Evolutionary conservation across 1,139 yeast species (phyloP).

Genomic region (Geotrichum europaeum): DNA sequence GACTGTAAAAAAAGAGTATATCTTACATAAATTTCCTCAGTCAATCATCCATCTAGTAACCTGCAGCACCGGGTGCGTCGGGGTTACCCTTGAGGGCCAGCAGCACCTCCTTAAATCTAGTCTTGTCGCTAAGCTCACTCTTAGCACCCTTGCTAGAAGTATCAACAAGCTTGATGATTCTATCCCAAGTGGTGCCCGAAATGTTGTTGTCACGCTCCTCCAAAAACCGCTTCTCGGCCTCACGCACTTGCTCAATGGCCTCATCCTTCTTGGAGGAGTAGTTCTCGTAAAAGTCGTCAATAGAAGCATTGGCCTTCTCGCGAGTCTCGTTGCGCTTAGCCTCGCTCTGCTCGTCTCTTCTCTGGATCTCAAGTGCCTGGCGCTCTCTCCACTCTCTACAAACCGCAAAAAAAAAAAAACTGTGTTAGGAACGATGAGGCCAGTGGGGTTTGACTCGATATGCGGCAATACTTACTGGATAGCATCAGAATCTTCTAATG

Average conservation of each 20-base stretch:
- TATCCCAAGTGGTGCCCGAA: constrained; percentile 77
- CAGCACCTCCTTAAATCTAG: constrained; percentile 63
- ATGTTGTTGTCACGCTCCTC: constrained; percentile 75
- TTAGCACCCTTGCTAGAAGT: constrained; percentile 38
- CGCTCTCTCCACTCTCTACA: constrained; percentile 72
- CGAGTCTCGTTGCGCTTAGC: constrained; percentile 64
- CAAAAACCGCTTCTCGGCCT: constrained; percentile 61
- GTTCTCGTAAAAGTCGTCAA: constrained; percentile 91
- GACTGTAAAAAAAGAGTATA: neutral
- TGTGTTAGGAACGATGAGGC: neutral
- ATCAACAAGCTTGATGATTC: constrained; percentile 53
- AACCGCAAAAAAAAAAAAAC: neutral
- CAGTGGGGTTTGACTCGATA: neutral
- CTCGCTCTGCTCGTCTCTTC: constrained; percentile 70
- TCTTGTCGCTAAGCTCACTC: constrained; percentile 55
- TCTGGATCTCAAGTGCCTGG: constrained; percentile 70
- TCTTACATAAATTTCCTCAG: neutral
- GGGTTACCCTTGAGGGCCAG: constrained; percentile 61
- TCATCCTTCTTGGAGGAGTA: constrained; percentile 82
- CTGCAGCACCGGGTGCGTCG: constrained; percentile 67
- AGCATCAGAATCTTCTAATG: constrained; percentile 34
- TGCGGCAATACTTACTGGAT: constrained; percentile 24
- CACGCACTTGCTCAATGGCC: constrained; percentile 56
- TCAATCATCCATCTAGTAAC: constrained; percentile 35
- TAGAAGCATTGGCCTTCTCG: constrained; percentile 74